Base-by-base conservation (phyloP, 2,329 filamentous ascomycete species). In the Tolypocladium album region DNA sequence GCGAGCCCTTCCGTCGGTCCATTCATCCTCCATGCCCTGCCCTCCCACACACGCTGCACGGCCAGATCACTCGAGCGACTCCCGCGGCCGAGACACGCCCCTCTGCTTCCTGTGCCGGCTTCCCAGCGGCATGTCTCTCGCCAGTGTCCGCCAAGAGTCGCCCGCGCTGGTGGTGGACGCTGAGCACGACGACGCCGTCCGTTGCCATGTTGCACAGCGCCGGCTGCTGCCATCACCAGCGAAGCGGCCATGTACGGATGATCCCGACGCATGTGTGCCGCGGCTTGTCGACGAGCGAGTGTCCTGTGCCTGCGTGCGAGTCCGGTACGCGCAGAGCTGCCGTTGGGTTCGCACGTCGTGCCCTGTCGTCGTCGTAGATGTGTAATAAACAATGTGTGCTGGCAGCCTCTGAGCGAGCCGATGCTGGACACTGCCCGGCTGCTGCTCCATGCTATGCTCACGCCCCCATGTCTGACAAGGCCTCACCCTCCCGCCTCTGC, bases 321-420 rank as follows among this genome's bases (percentile, higher is more conserved):
- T 9, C 8, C 31, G 3, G 27, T 34, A 3, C 50, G 50, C 50
- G 4, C 45, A 31, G 22, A 36, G 31, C 17, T 3, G 12, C 11
- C 9, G 50, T 55, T n/a, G 7, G 50, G n/a, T 13, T 12, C 11
- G 50, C 12, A 55, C 50, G 50, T 38, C 31, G 50, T 22, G n/a
- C 50, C 20, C 8, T 3, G 20, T 36, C n/a, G 50, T 55, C n/a
- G 50, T 55, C 31, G 50, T n/a, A n/a, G 8, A n/a, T n/a, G 5
- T 31, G 27, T 31, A 31, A 55, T 55, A 22, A 36, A 58, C 7
- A 34, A 38, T 27, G 56, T 58, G 56, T 45, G 56, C 56, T 58
- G 56, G 56, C 56, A 58, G 31, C 27, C 56, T 57, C 39, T 47
- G 27, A 57, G 56, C 56, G 56, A 57, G 56, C 36, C 56, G 56